Percentiles rank a stretch among this genome's conserved stretches.
These are phyloP conservation scores for Dipteronia sinensis DNA, from an alignment of 345 rosid species.

Conservation along the genomic window DNA sequence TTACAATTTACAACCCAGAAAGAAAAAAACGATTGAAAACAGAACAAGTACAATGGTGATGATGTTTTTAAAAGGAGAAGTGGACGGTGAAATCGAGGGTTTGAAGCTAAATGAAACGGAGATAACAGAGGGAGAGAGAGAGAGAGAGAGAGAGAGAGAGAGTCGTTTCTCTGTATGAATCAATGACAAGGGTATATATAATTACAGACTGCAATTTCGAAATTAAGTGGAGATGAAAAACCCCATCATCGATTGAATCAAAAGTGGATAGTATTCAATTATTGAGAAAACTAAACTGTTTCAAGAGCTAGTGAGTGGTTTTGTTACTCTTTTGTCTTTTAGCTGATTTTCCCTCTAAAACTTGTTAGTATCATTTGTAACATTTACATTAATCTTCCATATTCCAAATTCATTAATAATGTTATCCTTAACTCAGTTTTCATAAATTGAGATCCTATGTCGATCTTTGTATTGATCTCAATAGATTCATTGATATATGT, in stretches of 20 bases:
- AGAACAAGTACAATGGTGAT: not conserved
- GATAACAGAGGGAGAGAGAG: slow-evolving; percentile 4
- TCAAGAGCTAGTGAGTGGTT: not conserved
- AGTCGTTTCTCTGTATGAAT: not conserved
- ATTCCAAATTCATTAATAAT: too few species aligned
- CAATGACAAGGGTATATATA: not conserved
- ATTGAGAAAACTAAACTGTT: too few species aligned
- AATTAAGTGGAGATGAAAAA: not conserved
- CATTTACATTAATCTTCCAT: too few species aligned
- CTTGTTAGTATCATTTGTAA: not conserved
- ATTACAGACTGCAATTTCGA: not conserved
- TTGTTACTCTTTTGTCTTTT: slow-evolving; percentile 22
- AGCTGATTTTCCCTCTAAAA: slow-evolving; percentile 29
- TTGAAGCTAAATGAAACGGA: slow-evolving; percentile 11
- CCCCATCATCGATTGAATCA: not conserved
- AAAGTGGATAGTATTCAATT: too few species aligned
- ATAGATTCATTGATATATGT: too few species aligned
- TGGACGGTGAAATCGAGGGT: slow-evolving; percentile 26
- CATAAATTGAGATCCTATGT: too few species aligned
- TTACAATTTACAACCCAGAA: slow-evolving; percentile 9
- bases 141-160: not conserved
- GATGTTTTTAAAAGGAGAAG: not conserved
- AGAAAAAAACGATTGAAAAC: not conserved
- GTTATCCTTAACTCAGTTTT: too few species aligned
- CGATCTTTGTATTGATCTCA: too few species aligned